Conservation (phyloP, 345 rosid genomes). For the Salix exigua region DNA sequence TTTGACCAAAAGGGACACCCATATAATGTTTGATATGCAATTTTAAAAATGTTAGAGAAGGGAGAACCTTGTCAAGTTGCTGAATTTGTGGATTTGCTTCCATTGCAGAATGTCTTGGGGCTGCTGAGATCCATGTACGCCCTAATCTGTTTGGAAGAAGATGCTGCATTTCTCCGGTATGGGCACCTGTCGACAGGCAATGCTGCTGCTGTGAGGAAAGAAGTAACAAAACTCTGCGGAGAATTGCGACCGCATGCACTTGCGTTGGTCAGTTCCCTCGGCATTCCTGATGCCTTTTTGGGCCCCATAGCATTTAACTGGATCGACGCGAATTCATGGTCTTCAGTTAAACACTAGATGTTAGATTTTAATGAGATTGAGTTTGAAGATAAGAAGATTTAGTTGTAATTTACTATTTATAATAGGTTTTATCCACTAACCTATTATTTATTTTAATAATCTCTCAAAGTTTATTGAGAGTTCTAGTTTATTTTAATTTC, state of each 20-base stretch:
- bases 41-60: not conserved
- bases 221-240: slow-evolving; percentile 60
- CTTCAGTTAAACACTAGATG: slow-evolving; percentile 42
- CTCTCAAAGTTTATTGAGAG: too few relatives aligned
- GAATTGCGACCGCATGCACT: slow-evolving; percentile 82
- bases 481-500: too few relatives aligned
- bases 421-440: too few relatives aligned
- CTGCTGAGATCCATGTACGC: slow-evolving; percentile 69
- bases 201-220: slow-evolving; percentile 59
- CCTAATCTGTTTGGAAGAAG: slow-evolving; percentile 68
- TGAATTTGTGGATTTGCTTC: not conserved
- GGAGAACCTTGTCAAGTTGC: not conserved
- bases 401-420: too few relatives aligned
- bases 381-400: too few relatives aligned
- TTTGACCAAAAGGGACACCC: not conserved
- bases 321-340: slow-evolving; percentile 82
- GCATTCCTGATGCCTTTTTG: slow-evolving; percentile 74
- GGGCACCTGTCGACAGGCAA: slow-evolving; percentile 60
- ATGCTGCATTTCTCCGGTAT: slow-evolving; percentile 63
- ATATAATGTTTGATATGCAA: not conserved
- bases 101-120: slow-evolving; percentile 51
- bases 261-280: slow-evolving; percentile 66
- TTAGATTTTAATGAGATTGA: too few relatives aligned
- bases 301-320: slow-evolving; percentile 84
- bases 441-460: too few relatives aligned